These are phyloP conservation scores for Nothophytophthora sp. DNA, from an alignment of 352 stramenopile genomes.

Conservation along the genomic window DNA sequence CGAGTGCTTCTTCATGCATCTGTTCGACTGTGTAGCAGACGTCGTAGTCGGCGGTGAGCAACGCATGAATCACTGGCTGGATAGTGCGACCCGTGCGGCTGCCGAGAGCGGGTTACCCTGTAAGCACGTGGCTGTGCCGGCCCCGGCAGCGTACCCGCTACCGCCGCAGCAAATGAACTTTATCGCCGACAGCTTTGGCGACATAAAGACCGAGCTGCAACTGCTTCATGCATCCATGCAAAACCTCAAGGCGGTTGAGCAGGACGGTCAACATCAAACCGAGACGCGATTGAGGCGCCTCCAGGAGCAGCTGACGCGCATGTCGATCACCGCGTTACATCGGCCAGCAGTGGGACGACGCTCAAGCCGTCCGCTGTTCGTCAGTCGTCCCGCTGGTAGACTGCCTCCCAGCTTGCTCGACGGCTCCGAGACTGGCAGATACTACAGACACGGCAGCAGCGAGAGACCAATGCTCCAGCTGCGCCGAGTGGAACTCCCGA, in stretches of 20 bases:
- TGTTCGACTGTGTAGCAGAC: not conserved
- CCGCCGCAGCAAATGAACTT: conserved; percentile 8
- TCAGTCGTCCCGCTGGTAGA: no score
- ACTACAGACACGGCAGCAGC: no score
- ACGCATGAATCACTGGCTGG: conserved; percentile 8
- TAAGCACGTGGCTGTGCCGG: conserved; percentile 2
- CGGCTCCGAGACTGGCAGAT: no score
- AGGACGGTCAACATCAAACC: no score
- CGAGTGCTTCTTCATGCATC: not conserved
- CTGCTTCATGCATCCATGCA: conserved; percentile 20
- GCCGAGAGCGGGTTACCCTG: conserved; percentile 4
- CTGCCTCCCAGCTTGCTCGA: no score
- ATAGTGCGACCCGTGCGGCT: not conserved
- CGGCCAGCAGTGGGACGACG: not conserved
- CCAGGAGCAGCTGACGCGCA: conserved; percentile 4
- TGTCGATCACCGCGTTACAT: conserved; percentile 3
- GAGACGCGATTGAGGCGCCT: not conserved
- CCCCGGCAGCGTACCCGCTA: not conserved
- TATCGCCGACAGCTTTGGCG: conserved; percentile 11
- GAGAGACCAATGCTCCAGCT: conserved; percentile 1
- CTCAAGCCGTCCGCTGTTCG: not conserved
- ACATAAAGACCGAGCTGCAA: conserved; percentile 26
- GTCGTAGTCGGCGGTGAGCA: not conserved
- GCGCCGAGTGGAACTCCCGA: conserved; percentile 17
- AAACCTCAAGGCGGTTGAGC: conserved; percentile 2